These are phyloP conservation scores for Salmacisia buchloeana DNA, from an alignment of 1,284 basidiomycete species.

Conservation along the genomic window DNA sequence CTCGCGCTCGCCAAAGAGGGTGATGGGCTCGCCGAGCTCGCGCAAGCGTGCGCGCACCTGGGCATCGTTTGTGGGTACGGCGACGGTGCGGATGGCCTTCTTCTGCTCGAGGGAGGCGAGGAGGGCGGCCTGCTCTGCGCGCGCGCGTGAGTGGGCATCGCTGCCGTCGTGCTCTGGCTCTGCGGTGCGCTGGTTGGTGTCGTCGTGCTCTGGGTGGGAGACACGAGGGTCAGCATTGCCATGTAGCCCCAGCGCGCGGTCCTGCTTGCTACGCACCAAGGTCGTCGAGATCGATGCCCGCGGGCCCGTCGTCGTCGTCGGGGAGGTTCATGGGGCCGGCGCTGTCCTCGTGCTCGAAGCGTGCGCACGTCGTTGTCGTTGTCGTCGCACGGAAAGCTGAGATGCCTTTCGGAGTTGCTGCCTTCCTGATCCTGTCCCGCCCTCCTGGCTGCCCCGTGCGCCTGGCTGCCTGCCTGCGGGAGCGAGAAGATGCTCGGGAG, in stretches of 20 bases:
- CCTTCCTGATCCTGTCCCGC: no score
- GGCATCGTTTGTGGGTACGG: slow-evolving; percentile 92
- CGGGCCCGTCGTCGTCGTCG: background rate
- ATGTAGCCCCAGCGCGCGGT: no score
- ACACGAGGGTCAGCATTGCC: no score
- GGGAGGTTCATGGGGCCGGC: no score
- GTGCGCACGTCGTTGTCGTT: no score
- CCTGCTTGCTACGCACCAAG: slow-evolving; percentile 9
- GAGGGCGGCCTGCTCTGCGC: background rate
- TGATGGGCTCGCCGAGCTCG: slow-evolving; percentile 91
- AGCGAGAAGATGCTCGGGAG: no score
- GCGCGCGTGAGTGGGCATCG: background rate
- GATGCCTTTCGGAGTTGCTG: no score
- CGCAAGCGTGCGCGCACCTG: slow-evolving; percentile 81
- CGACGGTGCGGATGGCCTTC: slow-evolving; percentile 85
- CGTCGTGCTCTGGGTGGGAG: background rate
- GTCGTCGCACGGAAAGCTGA: no score
- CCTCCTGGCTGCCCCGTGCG: no score
- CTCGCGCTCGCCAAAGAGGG: slow-evolving; percentile 83
- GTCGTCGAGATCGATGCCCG: slow-evolving; percentile 7
- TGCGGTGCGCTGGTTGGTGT: background rate
- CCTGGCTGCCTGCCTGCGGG: no score
- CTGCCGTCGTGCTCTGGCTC: no score
- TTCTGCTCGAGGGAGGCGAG: slow-evolving; percentile 68
- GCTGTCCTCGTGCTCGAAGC: no score